Evolutionary conservation across 1,139 yeast species (phyloP).

Genomic region (Lodderomyces beijingensis): DNA sequence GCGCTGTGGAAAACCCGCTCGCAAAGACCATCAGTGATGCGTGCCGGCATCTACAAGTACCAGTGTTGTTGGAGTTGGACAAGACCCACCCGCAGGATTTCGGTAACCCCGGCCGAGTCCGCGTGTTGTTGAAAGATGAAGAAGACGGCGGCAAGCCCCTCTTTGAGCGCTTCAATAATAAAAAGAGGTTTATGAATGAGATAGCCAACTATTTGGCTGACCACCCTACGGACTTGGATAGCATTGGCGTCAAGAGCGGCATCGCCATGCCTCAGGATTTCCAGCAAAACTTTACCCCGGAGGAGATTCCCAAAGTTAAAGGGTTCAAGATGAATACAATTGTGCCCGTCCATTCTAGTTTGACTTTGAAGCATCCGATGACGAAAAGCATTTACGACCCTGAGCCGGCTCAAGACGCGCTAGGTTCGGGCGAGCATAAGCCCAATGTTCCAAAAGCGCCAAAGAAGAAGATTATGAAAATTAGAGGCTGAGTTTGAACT

Average conservation of each 20-base stretch:
- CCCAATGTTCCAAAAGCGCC: conserved; percentile 45
- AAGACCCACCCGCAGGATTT: conserved; percentile 95
- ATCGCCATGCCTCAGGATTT: conserved; percentile 64
- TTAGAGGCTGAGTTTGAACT: conserved; percentile 30
- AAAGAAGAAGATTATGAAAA: conserved; percentile 49
- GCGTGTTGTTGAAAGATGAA: conserved; percentile 58
- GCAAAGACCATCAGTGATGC: conserved; percentile 79
- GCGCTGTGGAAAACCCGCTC: conserved; percentile 81
- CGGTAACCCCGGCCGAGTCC: conserved; percentile 93
- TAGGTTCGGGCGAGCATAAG: conserved; percentile 12
- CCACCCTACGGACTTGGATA: conserved; percentile 69
- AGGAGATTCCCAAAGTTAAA: conserved; percentile 68
- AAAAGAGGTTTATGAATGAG: conserved; percentile 60
- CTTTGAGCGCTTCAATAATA: conserved; percentile 44
- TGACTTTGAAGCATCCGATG: conserved; percentile 80
- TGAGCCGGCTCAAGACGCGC: conserved; percentile 36
- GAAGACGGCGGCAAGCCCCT: conserved; percentile 36
- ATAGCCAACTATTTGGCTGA: conserved; percentile 59
- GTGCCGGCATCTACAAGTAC: conserved; percentile 44
- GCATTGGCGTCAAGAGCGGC: conserved; percentile 47
- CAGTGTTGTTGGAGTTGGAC: conserved; percentile 65
- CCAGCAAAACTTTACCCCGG: conserved; percentile 46
- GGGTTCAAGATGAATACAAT: conserved; percentile 84
- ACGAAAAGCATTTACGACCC: conserved; percentile 66
- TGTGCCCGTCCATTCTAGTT: conserved; percentile 79